Evolutionary conservation across 139 green algal species (phyloP).

Genomic region (Astrephomene gubernaculifera): DNA sequence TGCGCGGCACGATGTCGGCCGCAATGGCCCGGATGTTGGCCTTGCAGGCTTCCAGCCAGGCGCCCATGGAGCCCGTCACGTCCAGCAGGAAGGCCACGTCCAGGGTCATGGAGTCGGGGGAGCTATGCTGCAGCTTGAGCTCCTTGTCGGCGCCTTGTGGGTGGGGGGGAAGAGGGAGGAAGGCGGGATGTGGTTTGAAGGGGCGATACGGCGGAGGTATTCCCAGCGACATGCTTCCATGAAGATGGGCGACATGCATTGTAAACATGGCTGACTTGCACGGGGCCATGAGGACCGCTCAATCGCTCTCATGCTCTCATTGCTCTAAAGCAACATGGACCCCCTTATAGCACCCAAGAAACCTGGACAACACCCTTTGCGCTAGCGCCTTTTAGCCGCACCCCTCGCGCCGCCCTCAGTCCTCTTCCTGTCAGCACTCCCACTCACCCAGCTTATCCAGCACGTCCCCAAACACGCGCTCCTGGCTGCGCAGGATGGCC

Average conservation of each 20-base stretch:
- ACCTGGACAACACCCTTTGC: too few relatives aligned
- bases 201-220: too few relatives aligned
- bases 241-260: too few relatives aligned
- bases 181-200: too few relatives aligned
- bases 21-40: conserved; percentile 52
- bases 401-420: too few relatives aligned
- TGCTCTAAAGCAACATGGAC: too few relatives aligned
- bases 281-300: too few relatives aligned
- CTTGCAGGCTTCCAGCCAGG: conserved; percentile 58
- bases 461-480: conserved; percentile 43
- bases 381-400: too few relatives aligned
- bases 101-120: conserved; percentile 48
- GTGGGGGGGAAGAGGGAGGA: not conserved
- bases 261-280: too few relatives aligned
- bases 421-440: not conserved
- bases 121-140: conserved; percentile 43
- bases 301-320: too few relatives aligned
- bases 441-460: conserved; percentile 29
- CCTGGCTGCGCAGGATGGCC: conserved; percentile 38
- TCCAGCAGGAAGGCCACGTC: conserved; percentile 59
- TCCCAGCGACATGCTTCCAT: too few relatives aligned
- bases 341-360: too few relatives aligned
- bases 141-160: conserved; percentile 34
- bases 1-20: conserved; percentile 43
- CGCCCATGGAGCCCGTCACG: conserved; percentile 52